A percentile compares a stretch with the other conserved stretches of the same genome.
Evolutionary conservation across 768 basidiomycete genomes (phyloP).

Genomic region (Mycena crocata): DNA sequence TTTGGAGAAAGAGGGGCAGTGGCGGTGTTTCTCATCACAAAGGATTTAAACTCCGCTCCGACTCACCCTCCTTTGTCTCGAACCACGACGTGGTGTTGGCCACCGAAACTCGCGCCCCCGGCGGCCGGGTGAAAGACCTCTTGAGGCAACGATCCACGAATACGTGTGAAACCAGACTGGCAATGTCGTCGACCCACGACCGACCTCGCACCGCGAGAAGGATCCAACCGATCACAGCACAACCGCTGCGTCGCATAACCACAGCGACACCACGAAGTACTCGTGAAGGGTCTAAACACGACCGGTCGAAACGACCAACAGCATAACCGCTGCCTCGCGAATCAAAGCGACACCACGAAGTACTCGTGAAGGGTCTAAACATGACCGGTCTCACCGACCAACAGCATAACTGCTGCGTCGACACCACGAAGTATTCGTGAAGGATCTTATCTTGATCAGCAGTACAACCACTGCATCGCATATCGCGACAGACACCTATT

Average conservation of each 20-base stretch:
- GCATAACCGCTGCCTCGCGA: background rate
- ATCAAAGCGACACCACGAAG: background rate
- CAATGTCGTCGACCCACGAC: background rate
- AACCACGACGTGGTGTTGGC: no score
- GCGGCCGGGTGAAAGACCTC: no score
- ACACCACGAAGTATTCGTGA: background rate
- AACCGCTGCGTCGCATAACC: background rate
- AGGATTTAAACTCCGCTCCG: no score
- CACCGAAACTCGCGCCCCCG: no score
- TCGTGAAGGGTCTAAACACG: background rate
- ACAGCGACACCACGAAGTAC: background rate
- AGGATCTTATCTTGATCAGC: background rate
- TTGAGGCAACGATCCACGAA: no score
- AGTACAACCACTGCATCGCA: conserved; percentile 5
- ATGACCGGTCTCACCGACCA: no score
- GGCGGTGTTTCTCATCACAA: no score
- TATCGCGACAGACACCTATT: background rate
- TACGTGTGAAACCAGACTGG: background rate
- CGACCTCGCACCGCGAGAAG: background rate
- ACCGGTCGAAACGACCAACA: no score
- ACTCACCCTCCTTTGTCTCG: no score
- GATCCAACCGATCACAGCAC: conserved; percentile 2
- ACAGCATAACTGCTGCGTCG: background rate
- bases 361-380: background rate
- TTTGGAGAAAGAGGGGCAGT: no score